Base-by-base conservation (phyloP, 2,329 filamentous ascomycete species). In the Apiospora hydei region DNA sequence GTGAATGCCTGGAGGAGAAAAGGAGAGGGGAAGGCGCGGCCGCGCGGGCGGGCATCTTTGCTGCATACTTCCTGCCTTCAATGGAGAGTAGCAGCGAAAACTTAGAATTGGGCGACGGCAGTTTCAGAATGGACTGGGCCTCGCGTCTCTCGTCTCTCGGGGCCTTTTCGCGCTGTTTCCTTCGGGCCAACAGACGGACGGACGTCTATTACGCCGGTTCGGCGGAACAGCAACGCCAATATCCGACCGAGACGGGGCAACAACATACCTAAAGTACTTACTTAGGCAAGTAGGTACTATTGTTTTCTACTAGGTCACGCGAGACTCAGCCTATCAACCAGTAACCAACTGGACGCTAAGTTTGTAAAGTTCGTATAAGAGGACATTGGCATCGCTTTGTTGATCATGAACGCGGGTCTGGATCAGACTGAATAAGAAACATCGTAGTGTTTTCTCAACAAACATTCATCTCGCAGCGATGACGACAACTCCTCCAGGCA, bases 61-160 rank as follows among this genome's bases (percentile, higher is more conserved):
- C 53, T 61, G 30, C 30, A 38, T 38, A 61, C 53, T 61, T 21
- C 30, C 53, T 61, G 53, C 53, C 53, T 61, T 61, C 53, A n/a
- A 38, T 61, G 16, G 53, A 1, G 8, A 64, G 7, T 3, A 13
- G 30, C 53, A 38, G 30, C 34, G 10, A 13, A 41, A 64, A 64
- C 34, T 64, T 41, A n/a, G 18, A 14, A 64, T 64, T 6, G 8
- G 57, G 49, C 49, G 14, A 53, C 24, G 24, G 49, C 7, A 53
- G 49, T 14, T 16, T 30, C 7, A 16, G 51, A 30, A 26, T 34
- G 13, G 26, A 18, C 26, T 57, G 51, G 26, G 18, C 46, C 46
- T 43, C 38, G 2, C 26, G 3, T 30, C 26, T 30, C 26, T 30
- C 26, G 26, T 30, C 26, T 57, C 26, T 57, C 26, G 51, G 51